phyloP scores from a whole-genome alignment of 2,329 filamentous ascomycete species.

The Hysterium pulicare region DNA sequence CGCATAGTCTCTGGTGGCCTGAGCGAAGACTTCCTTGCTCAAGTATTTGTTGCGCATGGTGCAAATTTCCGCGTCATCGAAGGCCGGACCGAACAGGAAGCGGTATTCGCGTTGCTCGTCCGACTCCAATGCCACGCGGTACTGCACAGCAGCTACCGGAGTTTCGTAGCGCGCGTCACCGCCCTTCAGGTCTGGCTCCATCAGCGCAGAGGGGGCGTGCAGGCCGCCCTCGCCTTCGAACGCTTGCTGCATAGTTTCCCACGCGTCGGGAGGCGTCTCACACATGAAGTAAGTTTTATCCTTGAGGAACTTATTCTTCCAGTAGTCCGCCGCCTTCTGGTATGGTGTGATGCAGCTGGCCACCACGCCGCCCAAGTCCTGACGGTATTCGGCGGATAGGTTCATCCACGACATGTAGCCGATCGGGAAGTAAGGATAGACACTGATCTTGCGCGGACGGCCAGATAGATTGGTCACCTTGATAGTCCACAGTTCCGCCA shows the following conservation, averaged over 20 bases:
- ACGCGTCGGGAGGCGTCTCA: slow-evolving; percentile 50
- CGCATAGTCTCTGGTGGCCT: slow-evolving; percentile 48
- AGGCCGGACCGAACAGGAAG: slow-evolving; percentile 55
- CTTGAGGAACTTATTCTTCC: slow-evolving; percentile 55
- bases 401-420: slow-evolving; percentile 65
- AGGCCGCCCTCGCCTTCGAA: slow-evolving; percentile 58
- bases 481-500: slow-evolving; percentile 56
- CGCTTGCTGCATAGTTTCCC: slow-evolving; percentile 51
- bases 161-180: slow-evolving; percentile 56
- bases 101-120: slow-evolving; percentile 48
- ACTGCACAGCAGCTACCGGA: slow-evolving; percentile 54
- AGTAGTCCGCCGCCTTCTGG: slow-evolving; percentile 56
- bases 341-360: slow-evolving; percentile 55
- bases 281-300: slow-evolving; percentile 58
- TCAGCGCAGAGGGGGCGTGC: slow-evolving; percentile 48
- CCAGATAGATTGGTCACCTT: slow-evolving; percentile 50
- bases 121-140: slow-evolving; percentile 42
- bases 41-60: slow-evolving; percentile 49
- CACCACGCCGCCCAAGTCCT: slow-evolving; percentile 50
- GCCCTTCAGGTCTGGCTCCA: slow-evolving; percentile 38
- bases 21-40: slow-evolving; percentile 47
- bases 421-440: slow-evolving; percentile 57
- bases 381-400: slow-evolving; percentile 53
- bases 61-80: slow-evolving; percentile 50
- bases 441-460: slow-evolving; percentile 46